Percentiles rank a stretch among this genome's conserved stretches.
These are phyloP conservation scores for Salix viminalis DNA, from an alignment of 345 rosid genomes.

Conservation along the genomic window DNA sequence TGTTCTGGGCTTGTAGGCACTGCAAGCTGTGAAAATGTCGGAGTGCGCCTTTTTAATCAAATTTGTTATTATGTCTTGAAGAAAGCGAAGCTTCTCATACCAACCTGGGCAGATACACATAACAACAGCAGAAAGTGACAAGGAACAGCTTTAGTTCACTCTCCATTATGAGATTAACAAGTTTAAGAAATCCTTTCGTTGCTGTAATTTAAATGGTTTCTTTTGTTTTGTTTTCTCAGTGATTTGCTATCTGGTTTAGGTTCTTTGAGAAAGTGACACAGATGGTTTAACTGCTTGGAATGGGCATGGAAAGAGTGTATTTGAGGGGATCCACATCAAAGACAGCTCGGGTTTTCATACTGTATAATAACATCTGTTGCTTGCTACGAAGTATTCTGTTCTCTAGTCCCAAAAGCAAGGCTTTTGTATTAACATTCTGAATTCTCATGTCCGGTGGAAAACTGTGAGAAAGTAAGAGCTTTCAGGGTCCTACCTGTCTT, in stretches of 20 bases:
- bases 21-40: constrained; percentile 1
- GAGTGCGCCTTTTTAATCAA: neutral
- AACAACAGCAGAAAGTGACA: neutral
- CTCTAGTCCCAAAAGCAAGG: neutral
- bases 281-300: constrained; percentile 30
- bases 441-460: neutral
- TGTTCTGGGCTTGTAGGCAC: constrained; percentile 9
- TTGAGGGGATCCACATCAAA: constrained; percentile 15
- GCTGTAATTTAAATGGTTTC: constrained; percentile 1
- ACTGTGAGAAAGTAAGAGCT: neutral
- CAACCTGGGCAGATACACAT: neutral
- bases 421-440: neutral
- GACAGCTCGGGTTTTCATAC: constrained; percentile 26
- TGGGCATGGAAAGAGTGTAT: constrained; percentile 22
- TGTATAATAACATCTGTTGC: neutral
- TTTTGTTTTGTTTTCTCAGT: neutral
- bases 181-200: neutral
- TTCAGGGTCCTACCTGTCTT: constrained; percentile 23
- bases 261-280: constrained; percentile 13
- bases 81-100: neutral
- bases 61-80: neutral
- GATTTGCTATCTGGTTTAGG: neutral
- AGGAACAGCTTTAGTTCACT: neutral
- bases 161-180: neutral
- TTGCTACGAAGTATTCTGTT: constrained; percentile 11